Base-by-base conservation (phyloP, 306 rosid species). In the Geum urbanum region DNA sequence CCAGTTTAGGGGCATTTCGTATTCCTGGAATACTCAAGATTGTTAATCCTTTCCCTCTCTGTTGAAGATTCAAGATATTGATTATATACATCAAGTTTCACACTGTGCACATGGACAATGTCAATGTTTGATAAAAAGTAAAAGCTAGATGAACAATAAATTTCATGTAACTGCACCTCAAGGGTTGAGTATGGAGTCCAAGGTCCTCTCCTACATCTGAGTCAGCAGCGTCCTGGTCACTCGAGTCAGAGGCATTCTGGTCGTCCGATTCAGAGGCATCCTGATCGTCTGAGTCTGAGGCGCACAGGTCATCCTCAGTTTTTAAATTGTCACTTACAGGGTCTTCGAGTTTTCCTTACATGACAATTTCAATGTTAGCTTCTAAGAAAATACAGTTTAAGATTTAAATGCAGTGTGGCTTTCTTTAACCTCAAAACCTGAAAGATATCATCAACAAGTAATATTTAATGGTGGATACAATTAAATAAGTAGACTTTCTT, bases 251-350 rank as follows among this genome's bases (percentile, higher is more conserved):
- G 40, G 58, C 46, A 58, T 75, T 87, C 8, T 15, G 16, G 63
- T 82, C 84, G 79, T 84, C 85, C n/a, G 83, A 77, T 63, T n/a
- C 73, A 61, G 90, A 86, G 77, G 66, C 40, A 61, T 78, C 89
- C 37, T 20, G 43, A 20, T 82, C 83, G 78, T 85, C 83, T 11
- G 83, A 80, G 69, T 20, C 73, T 56, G 89, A 84, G 78, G 63
- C 40, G 60, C 76, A 86, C 35, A 15, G 61, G 10, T 78, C 86
- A 54, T 72, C 83, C 67, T 84, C 96, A 67, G 70, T 79, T 77
- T 82, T 91, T 77, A 63, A 69, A 58, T 73, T 82, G 75, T 82
- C 82, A 66, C 52, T 52, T 48, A 72, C 66, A 14, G 35, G 54
- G 65, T 78, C 80, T 69, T 81, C 77, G 41, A 6, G 43, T 54